Evolutionary conservation across 202 grass and related monocot genomes (phyloP).

Genomic region (Zoysia matrella): DNA sequence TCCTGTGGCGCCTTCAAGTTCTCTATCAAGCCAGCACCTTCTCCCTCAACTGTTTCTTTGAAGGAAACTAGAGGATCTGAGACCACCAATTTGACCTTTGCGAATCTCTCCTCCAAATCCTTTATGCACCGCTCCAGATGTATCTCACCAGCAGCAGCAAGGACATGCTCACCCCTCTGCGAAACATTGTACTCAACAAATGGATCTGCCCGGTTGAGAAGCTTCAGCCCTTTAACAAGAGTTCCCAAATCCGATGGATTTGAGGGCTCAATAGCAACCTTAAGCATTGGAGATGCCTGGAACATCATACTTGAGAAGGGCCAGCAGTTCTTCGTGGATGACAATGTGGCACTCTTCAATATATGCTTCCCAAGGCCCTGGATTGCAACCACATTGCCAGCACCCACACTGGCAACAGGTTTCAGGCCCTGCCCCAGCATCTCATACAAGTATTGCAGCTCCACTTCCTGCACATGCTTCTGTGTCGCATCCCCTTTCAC

Average conservation of each 20-base stretch:
- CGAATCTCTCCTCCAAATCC: constrained; percentile 90
- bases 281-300: constrained; percentile 88
- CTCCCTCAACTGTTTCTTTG: constrained; percentile 86
- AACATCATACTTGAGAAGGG: constrained; percentile 96
- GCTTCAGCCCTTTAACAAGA: constrained; percentile 79
- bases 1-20: constrained; percentile 45
- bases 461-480: constrained; percentile 80
- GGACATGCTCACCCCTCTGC: constrained; percentile 81
- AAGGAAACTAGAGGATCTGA: constrained; percentile 85
- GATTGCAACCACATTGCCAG: constrained; percentile 87
- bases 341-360: constrained; percentile 93
- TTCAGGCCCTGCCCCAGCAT: constrained; percentile 89
- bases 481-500: constrained; percentile 59
- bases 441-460: constrained; percentile 76
- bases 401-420: constrained; percentile 60
- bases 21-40: constrained; percentile 56
- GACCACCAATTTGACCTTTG: constrained; percentile 77
- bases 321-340: constrained; percentile 78
- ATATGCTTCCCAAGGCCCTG: constrained; percentile 81
- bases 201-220: constrained; percentile 89
- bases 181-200: constrained; percentile 92
- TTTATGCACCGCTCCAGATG: constrained; percentile 96
- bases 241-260: constrained; percentile 69
- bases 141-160: constrained; percentile 84
- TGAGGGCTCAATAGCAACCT: constrained; percentile 88